Evolutionary conservation across 148 eudicot species (phyloP), one percentile per base, ranked within the genome.

Genomic region (Amaranthus cruentus): DNA sequence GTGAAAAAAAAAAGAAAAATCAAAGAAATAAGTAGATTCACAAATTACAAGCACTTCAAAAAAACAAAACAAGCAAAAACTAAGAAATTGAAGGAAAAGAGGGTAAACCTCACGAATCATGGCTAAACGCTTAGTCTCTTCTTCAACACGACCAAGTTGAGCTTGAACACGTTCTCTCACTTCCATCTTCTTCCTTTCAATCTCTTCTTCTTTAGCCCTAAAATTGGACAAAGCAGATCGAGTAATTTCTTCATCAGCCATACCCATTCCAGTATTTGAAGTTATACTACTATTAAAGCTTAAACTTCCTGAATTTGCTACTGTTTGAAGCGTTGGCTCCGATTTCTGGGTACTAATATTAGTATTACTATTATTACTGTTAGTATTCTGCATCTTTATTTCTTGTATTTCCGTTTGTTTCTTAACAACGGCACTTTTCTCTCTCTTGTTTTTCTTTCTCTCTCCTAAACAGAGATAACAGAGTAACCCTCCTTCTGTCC

Each of bases 131-230:
- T 77, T 88, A 58, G 91, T 89, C 62, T 94, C 98, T 61, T 91
- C 88, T 64, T 94, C 98, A 81, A 94, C 89, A 4, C 97, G 87
- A 3, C 93, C 91, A 13, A 94, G 79, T 80, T 91, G 98, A 55
- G 88, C 84, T 61, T 87, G 96, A 73, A 94, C 98, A 11, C 84
- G 81, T 77, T 91, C 98, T 48, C 83, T 76, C 13, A 94, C 97
- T 73, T 91, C 97, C 75, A 89, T 70, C 72, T 94, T 94, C 88
- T 79, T 91, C 87, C 76, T 89, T 86, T 94, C 96, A 81, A 94
- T 91, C 82, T 94, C 98, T 63, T 94, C 98, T n/a, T 80, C 79
- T 60, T 75, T 80, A n/a, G 82, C 82, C 56, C 75, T 66, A 15
- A 80, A 80, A 18, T 57, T 80, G 3, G 82, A 75, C 13, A 80